Percentiles rank a stretch among this genome's conserved stretches.
phyloP scores from a whole-genome alignment of 495 filamentous ascomycete species.

The Xylaria cubensis region DNA sequence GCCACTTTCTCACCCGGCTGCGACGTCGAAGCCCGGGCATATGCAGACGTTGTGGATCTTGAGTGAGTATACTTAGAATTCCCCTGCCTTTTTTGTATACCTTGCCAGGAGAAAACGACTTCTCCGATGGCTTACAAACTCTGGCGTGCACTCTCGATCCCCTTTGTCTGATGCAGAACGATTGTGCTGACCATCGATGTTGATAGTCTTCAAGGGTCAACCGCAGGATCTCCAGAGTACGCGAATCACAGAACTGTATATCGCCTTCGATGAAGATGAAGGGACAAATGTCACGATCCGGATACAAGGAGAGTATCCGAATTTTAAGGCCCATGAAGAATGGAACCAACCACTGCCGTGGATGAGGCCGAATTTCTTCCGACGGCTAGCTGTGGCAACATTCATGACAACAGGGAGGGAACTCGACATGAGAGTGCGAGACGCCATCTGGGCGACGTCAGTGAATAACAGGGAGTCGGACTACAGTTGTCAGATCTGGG shows the following conservation, averaged over 20 bases:
- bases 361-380: conserved; percentile 39
- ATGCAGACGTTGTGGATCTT: conserved; percentile 29
- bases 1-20: conserved; percentile 24
- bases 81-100: neutral
- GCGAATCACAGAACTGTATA: conserved; percentile 40
- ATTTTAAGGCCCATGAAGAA: conserved; percentile 35
- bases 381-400: conserved; percentile 41
- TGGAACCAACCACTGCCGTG: conserved; percentile 40
- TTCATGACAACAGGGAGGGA: conserved; percentile 34
- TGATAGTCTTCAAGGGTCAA: conserved; percentile 35
- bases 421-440: conserved; percentile 35
- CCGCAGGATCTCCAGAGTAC: conserved; percentile 42
- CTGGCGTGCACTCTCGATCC: neutral
- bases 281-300: conserved; percentile 40
- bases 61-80: conserved; percentile 20
- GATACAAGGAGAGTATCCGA: conserved; percentile 39
- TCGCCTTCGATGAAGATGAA: conserved; percentile 42
- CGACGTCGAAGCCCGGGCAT: conserved; percentile 20
- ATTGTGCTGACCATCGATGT: conserved; percentile 5
- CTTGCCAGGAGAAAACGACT: neutral
- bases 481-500: conserved; percentile 42
- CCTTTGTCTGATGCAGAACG: neutral
- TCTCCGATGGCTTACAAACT: neutral
- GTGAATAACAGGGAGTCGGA: conserved; percentile 41
- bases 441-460: conserved; percentile 38